These are phyloP conservation scores for Tubosaeta sp. DNA, from an alignment of 768 basidiomycete genomes.

Conservation along the genomic window DNA sequence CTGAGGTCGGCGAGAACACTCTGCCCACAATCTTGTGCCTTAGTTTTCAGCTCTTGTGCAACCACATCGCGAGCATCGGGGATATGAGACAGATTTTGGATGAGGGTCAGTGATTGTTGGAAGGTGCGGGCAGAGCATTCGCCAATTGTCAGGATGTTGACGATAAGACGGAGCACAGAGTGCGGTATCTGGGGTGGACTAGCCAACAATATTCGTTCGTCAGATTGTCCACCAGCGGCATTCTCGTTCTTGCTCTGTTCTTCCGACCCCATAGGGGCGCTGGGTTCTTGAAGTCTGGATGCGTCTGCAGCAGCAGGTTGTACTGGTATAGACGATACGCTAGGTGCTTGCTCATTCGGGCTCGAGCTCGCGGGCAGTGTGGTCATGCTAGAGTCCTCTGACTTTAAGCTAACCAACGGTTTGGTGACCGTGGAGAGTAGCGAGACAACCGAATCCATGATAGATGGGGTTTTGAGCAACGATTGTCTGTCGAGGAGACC, in stretches of 20 bases:
- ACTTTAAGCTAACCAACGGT: conserved; percentile 67
- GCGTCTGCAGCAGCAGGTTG: conserved; percentile 8
- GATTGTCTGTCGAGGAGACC: conserved; percentile 83
- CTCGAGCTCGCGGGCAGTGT: conserved; percentile 17
- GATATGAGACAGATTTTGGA: conserved; percentile 87
- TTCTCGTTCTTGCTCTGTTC: conserved; percentile 24
- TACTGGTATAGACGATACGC: conserved; percentile 2
- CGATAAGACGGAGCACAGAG: conserved; percentile 80
- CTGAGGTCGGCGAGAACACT: conserved; percentile 72
- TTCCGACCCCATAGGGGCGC: conserved; percentile 9
- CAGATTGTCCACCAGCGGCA: conserved; percentile 17
- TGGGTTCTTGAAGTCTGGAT: conserved; percentile 12
- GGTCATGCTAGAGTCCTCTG: conserved; percentile 31
- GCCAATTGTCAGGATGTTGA: conserved; percentile 95
- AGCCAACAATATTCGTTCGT: conserved; percentile 52
- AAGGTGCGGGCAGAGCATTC: conserved; percentile 98
- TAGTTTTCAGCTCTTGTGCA: conserved; percentile 78
- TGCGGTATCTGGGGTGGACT: conserved; percentile 84
- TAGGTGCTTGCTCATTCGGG: conserved; percentile 12
- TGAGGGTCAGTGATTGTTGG: conserved; percentile 85
- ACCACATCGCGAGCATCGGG: conserved; percentile 87
- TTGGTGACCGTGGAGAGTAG: conserved; percentile 87
- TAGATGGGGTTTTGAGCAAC: conserved; percentile 79
- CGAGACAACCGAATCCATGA: conserved; percentile 90
- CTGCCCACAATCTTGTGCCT: conserved; percentile 86